Percentiles rank a stretch among this genome's conserved stretches.
Conservation (phyloP, 176 grass and related monocot genomes). For the Ampelocalamus luodianensis region DNA sequence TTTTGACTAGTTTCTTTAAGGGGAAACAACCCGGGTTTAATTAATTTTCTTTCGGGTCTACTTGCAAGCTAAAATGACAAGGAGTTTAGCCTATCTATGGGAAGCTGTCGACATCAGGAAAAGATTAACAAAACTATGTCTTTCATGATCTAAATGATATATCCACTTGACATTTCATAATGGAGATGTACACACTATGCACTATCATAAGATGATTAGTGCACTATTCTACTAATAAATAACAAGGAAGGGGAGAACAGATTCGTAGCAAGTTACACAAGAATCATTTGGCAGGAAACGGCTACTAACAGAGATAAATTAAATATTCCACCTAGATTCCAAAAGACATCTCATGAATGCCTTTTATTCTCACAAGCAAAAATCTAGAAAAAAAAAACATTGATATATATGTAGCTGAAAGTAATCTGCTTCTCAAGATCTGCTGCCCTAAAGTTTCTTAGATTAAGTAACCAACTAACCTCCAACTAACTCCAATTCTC, state of each 20-base stretch:
- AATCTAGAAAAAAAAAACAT: background rate
- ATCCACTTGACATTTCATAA: constrained; percentile 9
- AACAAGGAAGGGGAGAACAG: background rate
- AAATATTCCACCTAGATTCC: constrained; percentile 25
- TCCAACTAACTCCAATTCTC: background rate
- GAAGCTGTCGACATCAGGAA: constrained; percentile 19
- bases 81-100: background rate
- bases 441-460: background rate
- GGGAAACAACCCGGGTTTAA: background rate
- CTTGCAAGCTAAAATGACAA: background rate
- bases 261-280: constrained; percentile 18
- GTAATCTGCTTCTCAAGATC: background rate
- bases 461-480: background rate
- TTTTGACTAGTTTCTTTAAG: background rate
- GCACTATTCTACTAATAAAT: background rate
- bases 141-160: constrained; percentile 8
- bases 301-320: background rate
- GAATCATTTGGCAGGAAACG: constrained; percentile 22
- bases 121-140: background rate
- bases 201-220: background rate
- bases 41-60: background rate
- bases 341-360: background rate
- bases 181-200: background rate
- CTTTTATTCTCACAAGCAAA: background rate
- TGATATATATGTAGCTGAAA: background rate